phyloP scores from a whole-genome alignment of 768 basidiomycete species.

The Polyporus arcularius region DNA sequence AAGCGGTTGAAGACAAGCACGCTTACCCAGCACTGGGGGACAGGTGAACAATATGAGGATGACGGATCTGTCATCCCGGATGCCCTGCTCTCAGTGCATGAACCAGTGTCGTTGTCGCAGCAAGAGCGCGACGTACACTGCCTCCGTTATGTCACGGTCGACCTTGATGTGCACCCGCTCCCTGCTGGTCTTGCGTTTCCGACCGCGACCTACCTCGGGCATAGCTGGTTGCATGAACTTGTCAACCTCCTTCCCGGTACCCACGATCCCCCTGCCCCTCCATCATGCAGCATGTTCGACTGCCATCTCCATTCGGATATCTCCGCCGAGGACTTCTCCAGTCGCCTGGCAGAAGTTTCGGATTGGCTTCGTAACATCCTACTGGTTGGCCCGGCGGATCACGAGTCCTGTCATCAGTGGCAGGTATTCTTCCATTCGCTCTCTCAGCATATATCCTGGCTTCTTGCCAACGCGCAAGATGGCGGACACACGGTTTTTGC shows the following conservation, averaged over 20 bases:
- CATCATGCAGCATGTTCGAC: constrained; percentile 36
- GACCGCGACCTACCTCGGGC: constrained; percentile 54
- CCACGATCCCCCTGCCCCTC: constrained; percentile 32
- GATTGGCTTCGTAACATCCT: constrained; percentile 9
- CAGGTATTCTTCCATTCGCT: constrained; percentile 17
- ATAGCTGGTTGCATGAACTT: constrained; percentile 62
- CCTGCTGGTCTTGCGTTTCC: constrained; percentile 55
- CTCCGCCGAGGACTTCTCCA: constrained; percentile 42
- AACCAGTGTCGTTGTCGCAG: background rate
- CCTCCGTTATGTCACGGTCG: constrained; percentile 36
- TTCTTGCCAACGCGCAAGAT: constrained; percentile 37
- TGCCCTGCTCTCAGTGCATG: background rate
- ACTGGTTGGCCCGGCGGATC: background rate
- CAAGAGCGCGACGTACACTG: constrained; percentile 1
- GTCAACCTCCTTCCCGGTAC: constrained; percentile 38
- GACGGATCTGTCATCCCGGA: constrained; percentile 10
- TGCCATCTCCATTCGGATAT: constrained; percentile 47
- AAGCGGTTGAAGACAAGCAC: background rate
- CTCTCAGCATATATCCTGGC: constrained; percentile 50
- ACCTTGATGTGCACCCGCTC: constrained; percentile 55
- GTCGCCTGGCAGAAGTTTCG: constrained; percentile 19
- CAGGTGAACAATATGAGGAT: constrained; percentile 1
- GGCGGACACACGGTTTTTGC: constrained; percentile 34
- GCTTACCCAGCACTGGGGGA: constrained; percentile 7
- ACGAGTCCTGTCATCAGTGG: constrained; percentile 20